Conservation (phyloP, 257 asterid species). For the Schizonepeta tenuifolia region DNA sequence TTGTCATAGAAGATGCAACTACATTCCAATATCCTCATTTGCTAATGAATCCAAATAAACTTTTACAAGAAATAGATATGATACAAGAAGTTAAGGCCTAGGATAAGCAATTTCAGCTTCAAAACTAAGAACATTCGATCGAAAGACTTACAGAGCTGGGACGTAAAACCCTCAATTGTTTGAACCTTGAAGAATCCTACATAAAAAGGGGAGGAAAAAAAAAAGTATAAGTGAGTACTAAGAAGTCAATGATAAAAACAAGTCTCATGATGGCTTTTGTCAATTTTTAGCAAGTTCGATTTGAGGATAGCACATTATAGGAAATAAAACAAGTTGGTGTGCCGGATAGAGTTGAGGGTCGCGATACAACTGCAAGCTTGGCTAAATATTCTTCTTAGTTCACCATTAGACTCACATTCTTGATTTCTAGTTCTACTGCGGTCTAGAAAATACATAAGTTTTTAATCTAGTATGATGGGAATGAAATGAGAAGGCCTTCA, state of each 20-base stretch:
- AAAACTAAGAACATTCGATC: conserved; percentile 28
- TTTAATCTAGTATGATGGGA: neutral
- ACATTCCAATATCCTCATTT: conserved; percentile 16
- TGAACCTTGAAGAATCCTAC: conserved; percentile 33
- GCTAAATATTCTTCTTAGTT: neutral
- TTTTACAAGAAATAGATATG: conserved; percentile 22
- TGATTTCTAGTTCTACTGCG: neutral
- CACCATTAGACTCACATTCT: neutral
- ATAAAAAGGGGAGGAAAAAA: neutral
- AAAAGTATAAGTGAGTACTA: conserved; percentile 21
- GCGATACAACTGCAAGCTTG: neutral
- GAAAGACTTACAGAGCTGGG: conserved; percentile 30
- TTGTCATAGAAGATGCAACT: conserved; percentile 28
- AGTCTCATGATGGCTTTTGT: neutral
- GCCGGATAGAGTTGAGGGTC: neutral
- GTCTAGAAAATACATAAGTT: neutral
- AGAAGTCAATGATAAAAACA: neutral
- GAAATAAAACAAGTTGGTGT: neutral
- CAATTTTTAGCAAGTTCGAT: too few relatives aligned
- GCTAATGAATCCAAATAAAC: conserved; percentile 13
- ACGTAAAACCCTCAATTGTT: conserved; percentile 10
- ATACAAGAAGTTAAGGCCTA: conserved; percentile 28
- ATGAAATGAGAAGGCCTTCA: neutral
- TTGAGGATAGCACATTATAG: neutral
- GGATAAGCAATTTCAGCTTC: conserved; percentile 25